Evolutionary conservation across 208 protist genomes (phyloP), one percentile per base, ranked within the genome.

Genomic region (Leishmania arabica): DNA sequence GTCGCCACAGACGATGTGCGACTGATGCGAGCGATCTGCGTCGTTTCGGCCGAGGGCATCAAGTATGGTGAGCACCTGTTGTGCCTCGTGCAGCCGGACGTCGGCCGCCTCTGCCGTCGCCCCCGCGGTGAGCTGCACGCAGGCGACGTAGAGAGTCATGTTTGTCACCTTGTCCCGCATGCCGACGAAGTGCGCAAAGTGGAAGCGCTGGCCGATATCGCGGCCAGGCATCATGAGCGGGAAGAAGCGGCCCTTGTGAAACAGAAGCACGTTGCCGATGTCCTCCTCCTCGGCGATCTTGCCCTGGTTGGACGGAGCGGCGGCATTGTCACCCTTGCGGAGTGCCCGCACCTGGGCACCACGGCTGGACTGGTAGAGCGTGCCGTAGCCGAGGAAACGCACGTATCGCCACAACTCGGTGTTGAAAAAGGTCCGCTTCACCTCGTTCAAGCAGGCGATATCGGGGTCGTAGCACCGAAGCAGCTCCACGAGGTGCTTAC

Each of bases 241-340:
- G 19, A 94, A 86, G 80, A 97, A 97, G 54, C 94, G 88, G 49
- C 91, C 87, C 84, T 97, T 97, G 90, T 97, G 94, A 82, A 97
- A 97, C 13, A 95, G 68, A 1, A 97, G 47, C 42, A 95, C 94
- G 73, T 97, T 97, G 78, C 94, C 94, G 83, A 97, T 96, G 79
- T 97, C 94, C 77, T 97, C 92, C 45, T 75, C 58, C 66, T 84
- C 82, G 17, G 56, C 68, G 45, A 97, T 89, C 71, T 93, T 95
- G 15, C 87, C 89, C 3, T 62, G 40, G 71, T 94, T 84, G 2
- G 84, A 81, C 58, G 77, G 77, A 7, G 79, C n/a, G 21, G 64
- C 56, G 0, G 89, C 80, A 73, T 91, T 78, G 73, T 94, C 90
- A 34, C 91, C 93, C 21, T 74, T 75, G 21, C 91, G 90, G 34